Evolutionary conservation across 2,329 filamentous ascomycete genomes (phyloP), one percentile per base, ranked within the genome.

Genomic region (Rutstroemia sp.): DNA sequence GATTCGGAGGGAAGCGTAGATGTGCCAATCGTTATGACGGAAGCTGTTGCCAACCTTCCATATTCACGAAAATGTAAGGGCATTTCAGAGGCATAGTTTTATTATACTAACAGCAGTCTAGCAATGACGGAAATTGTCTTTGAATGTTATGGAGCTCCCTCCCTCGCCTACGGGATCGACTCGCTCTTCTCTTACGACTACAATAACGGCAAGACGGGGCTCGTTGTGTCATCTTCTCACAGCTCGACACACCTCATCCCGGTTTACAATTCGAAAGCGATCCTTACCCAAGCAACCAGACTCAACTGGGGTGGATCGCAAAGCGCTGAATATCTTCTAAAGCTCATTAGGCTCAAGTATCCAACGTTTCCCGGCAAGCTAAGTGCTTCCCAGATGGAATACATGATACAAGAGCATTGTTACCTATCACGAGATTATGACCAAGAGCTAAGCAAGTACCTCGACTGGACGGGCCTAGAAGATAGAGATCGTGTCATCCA

Each of bases 51-150:
- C 27, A 97, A 97, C 71, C 72, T 96, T 58, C 84, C 83, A 12
- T 99, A 99, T 69, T 87, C 91, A 48, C 79, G 92, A 63, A 92
- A 89, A 75, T 92, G 90, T 95, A 74, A 62, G 86, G 76, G 44
- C 17, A 39, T 8, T 12, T 27, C 12, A 25, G 23, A 6, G 9
- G 10, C 36, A n/a, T 23, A 27, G 7, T 5, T 10, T 16, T n/a
- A 23, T 61, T 57, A 12, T 27, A 53, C 63, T 72, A 61, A 74
- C 68, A 25, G 57, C 53, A 42, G 54, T 57, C 53, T 63, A 95
- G 90, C 89, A 64, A 97, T 97, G 92, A 95, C 89, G 45, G 94
- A 99, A 69, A 92, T 97, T 55, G 77, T 99, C 10, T 99, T 97
- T 70, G 94, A 99, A 72, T 95, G 91, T 73, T 99, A 99, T 71